Evolutionary conservation across 129 eudicot species (phyloP).

Genomic region (Tagetes erecta): DNA sequence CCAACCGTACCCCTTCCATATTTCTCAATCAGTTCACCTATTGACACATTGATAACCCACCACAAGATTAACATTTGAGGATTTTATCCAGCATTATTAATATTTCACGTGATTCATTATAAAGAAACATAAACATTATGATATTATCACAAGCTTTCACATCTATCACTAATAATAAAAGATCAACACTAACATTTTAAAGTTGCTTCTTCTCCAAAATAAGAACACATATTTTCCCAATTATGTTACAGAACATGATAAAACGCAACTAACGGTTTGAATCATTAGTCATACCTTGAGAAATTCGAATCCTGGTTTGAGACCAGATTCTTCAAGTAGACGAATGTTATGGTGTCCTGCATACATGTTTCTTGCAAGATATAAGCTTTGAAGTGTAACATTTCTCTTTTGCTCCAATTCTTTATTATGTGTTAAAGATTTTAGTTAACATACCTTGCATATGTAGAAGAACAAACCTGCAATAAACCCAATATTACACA

Average conservation of each 20-base stretch:
- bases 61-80: too few relatives aligned
- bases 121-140: constrained; percentile 4
- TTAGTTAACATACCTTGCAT: constrained; percentile 15
- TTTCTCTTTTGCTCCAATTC: constrained; percentile 74
- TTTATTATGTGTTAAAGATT: constrained; percentile 43
- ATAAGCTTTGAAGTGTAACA: constrained; percentile 62
- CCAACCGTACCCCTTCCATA: too few relatives aligned
- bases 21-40: too few relatives aligned
- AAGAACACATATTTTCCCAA: constrained; percentile 73
- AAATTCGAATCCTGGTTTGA: constrained; percentile 68
- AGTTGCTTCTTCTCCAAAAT: constrained; percentile 69
- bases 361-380: constrained; percentile 64
- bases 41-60: too few relatives aligned
- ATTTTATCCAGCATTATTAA: neutral
- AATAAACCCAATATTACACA: too few relatives aligned
- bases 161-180: constrained; percentile 21
- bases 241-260: constrained; percentile 73
- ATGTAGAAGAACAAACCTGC: too few relatives aligned
- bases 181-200: constrained; percentile 52
- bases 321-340: constrained; percentile 51
- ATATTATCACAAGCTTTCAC: constrained; percentile 1
- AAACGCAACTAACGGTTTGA: constrained; percentile 37
- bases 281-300: constrained; percentile 49
- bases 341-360: constrained; percentile 30
- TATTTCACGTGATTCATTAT: constrained; percentile 18